phyloP scores from a whole-genome alignment of 495 filamentous ascomycete genomes.

The Chaetomium fimeti region DNA sequence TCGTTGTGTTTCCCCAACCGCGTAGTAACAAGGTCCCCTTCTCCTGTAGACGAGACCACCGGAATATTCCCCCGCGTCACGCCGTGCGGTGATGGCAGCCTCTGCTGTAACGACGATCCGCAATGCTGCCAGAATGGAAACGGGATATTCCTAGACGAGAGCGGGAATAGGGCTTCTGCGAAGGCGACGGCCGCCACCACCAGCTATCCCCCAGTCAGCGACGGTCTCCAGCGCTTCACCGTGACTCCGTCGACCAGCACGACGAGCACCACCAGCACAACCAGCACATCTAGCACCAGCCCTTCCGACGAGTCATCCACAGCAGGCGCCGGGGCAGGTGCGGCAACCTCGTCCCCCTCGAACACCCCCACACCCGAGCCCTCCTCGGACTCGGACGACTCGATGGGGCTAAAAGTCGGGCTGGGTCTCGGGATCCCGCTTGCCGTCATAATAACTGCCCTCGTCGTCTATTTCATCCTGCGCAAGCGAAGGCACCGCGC shows the following conservation, averaged over 20 bases:
- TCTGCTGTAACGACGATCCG: conserved; percentile 34
- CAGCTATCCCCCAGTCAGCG: conserved; percentile 21
- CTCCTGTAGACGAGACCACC: conserved; percentile 17
- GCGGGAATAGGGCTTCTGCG: conserved; percentile 19
- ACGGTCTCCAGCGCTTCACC: neutral
- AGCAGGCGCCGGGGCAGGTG: neutral
- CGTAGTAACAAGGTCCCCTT: neutral
- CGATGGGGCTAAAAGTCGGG: neutral
- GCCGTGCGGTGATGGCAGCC: conserved; percentile 29
- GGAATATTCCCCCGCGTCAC: conserved; percentile 30
- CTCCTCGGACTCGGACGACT: neutral
- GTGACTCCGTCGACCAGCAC: neutral
- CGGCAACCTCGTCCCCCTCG: neutral
- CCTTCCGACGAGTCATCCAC: neutral
- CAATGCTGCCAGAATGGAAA: conserved; percentile 29
- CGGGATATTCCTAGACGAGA: conserved; percentile 31
- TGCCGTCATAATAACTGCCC: neutral
- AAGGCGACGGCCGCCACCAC: conserved; percentile 20
- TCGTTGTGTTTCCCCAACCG: neutral
- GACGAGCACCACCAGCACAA: neutral
- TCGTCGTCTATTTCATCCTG: neutral
- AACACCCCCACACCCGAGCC: neutral
- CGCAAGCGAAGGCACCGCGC: neutral
- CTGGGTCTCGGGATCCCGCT: neutral
- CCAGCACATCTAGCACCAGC: neutral